These are phyloP conservation scores for Sabuloglossum arenarium DNA, from an alignment of 495 filamentous ascomycete species.

Conservation along the genomic window DNA sequence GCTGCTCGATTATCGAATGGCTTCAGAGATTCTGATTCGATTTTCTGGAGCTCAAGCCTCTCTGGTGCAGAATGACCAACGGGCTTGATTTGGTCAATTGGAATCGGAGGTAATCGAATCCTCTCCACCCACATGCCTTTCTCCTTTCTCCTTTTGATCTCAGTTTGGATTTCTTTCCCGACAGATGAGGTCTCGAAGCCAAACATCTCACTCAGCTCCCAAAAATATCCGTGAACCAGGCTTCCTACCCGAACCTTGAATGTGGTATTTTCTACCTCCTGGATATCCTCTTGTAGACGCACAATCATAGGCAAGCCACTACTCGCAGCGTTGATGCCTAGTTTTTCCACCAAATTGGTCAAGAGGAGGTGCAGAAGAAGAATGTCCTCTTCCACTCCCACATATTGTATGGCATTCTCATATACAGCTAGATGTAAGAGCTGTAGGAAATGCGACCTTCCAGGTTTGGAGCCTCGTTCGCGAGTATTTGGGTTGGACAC, in stretches of 20 bases:
- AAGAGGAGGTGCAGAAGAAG: slow-evolving; percentile 57
- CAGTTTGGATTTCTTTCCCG: slow-evolving; percentile 47
- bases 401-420: slow-evolving; percentile 55
- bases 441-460: slow-evolving; percentile 50
- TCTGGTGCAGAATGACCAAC: slow-evolving; percentile 3
- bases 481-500: slow-evolving; percentile 46
- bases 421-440: slow-evolving; percentile 76
- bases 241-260: slow-evolving; percentile 60
- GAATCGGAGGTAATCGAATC: slow-evolving; percentile 31
- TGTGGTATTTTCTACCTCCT: slow-evolving; percentile 34
- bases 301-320: slow-evolving; percentile 74
- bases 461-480: slow-evolving; percentile 32
- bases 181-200: slow-evolving; percentile 45
- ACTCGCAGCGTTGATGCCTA: slow-evolving; percentile 68
- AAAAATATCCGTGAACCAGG: slow-evolving; percentile 73
- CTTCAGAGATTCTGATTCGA: slow-evolving; percentile 35
- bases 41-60: slow-evolving; percentile 24
- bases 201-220: slow-evolving; percentile 55
- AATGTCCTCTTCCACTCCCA: slow-evolving; percentile 48
- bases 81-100: slow-evolving; percentile 23
- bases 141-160: slow-evolving; percentile 49
- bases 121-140: slow-evolving; percentile 56
- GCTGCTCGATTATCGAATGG: slow-evolving; percentile 44
- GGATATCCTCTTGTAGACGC: slow-evolving; percentile 66
- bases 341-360: slow-evolving; percentile 42